Percentiles rank a stretch among this genome's conserved stretches.
Conservation (phyloP, 225 moss, liverwort and hornwort species). For the Pseudoscleropodium purum region DNA sequence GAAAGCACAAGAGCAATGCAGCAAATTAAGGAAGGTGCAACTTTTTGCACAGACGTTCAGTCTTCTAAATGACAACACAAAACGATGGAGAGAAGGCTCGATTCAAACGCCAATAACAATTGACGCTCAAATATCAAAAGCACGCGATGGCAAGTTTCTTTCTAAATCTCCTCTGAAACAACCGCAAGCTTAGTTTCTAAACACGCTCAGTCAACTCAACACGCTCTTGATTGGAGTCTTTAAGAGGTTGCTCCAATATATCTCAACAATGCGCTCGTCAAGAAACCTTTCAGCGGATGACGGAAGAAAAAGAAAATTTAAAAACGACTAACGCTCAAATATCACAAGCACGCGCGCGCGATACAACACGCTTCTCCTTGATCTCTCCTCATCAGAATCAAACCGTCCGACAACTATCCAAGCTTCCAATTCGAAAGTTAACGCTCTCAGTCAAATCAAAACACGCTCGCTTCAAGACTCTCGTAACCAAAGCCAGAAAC, state of each 20-base stretch:
- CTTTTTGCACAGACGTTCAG: not conserved
- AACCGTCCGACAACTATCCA: not conserved
- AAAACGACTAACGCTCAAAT: not conserved
- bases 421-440: not conserved
- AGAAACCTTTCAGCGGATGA: not conserved
- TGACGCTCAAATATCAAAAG: not conserved
- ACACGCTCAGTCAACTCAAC: not conserved
- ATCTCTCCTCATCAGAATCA: not conserved
- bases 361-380: not conserved
- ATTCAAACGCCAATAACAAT: not conserved
- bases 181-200: not conserved
- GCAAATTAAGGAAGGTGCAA: not conserved
- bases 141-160: not conserved
- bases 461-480: not conserved
- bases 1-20: not conserved
- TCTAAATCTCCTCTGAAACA: not conserved
- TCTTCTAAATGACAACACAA: too few species aligned
- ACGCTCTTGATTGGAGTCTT: not conserved
- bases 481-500: not conserved
- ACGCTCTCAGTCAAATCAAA: not conserved
- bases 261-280: not conserved
- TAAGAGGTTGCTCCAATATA: not conserved
- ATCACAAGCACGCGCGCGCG: not conserved
- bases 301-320: not conserved
- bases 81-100: not conserved